These are phyloP conservation scores for Talaromyces sp. DNA, from an alignment of 2,329 filamentous ascomycete species.

Conservation along the genomic window DNA sequence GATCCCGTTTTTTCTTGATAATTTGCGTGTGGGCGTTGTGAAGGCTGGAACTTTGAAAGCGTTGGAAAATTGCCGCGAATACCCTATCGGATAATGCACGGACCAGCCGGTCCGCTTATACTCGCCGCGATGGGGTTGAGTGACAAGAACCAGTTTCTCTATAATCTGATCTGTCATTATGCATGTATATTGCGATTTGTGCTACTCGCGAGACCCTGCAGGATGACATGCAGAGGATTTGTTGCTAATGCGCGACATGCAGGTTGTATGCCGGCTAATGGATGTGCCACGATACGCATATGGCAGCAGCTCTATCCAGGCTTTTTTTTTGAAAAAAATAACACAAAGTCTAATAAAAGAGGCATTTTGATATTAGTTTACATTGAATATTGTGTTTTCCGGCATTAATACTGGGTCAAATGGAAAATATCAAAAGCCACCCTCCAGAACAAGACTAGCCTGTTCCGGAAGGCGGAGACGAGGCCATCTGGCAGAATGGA, in stretches of 20 bases:
- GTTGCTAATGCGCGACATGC: not conserved
- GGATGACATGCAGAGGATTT: not conserved
- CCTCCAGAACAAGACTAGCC: not conserved
- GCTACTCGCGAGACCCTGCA: not conserved
- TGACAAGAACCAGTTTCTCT: not conserved
- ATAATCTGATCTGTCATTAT: not conserved
- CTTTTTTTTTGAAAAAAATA: too few relatives aligned
- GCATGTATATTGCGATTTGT: not conserved
- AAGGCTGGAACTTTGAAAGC: not conserved
- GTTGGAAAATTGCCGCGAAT: slow-evolving; percentile 5
- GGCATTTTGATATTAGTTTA: too few relatives aligned
- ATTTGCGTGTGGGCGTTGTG: not conserved
- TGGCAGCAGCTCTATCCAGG: not conserved
- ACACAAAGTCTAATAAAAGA: too few relatives aligned
- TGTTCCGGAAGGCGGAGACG: not conserved
- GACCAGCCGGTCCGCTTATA: slow-evolving; percentile 3
- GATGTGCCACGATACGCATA: not conserved
- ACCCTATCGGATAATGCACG: slow-evolving; percentile 3
- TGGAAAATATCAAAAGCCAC: too few relatives aligned
- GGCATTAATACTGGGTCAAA: too few relatives aligned
- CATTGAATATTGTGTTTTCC: too few relatives aligned
- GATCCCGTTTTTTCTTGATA: not conserved
- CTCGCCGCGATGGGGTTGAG: not conserved
- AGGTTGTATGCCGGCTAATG: not conserved
- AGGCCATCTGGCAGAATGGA: not conserved